Percentiles rank a stretch among this genome's conserved stretches.
Evolutionary conservation across 768 basidiomycete species (phyloP).

Genomic region (Lentinula lateritia): DNA sequence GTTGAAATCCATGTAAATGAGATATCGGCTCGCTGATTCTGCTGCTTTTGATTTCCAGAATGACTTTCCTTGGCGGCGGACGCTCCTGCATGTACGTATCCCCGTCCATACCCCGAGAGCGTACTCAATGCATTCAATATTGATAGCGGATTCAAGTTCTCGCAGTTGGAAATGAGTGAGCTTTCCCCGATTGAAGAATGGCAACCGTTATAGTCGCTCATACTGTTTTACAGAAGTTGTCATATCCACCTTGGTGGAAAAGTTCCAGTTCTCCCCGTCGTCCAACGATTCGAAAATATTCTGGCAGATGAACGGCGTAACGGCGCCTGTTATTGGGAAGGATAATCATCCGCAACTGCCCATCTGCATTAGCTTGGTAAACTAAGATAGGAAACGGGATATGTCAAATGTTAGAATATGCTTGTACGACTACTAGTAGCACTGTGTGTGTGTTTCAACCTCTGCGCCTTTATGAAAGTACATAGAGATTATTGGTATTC

Average conservation of each 20-base stretch:
- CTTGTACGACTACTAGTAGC: no score
- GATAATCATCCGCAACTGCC: constrained; percentile 1
- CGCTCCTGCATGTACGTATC: constrained; percentile 31
- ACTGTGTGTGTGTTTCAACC: no score
- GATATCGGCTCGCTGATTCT: no score
- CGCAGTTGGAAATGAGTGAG: constrained; percentile 6
- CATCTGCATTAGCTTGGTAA: not conserved
- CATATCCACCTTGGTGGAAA: not conserved
- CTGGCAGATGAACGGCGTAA: not conserved
- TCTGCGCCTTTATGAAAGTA: no score
- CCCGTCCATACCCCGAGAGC: not conserved
- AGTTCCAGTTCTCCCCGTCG: not conserved
- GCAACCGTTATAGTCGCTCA: not conserved
- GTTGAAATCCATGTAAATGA: constrained; percentile 4
- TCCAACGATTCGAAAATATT: not conserved
- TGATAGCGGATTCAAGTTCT: constrained; percentile 5
- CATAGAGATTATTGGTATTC: no score
- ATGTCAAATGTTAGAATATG: no score
- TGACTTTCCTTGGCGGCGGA: constrained; percentile 39
- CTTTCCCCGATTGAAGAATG: no score
- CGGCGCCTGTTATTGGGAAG: not conserved
- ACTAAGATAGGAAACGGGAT: not conserved
- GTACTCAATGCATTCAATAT: not conserved
- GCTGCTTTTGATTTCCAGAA: constrained; percentile 18
- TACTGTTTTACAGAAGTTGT: not conserved